Percentiles rank a stretch among this genome's conserved stretches.
phyloP scores from a whole-genome alignment of 2,329 filamentous ascomycete genomes.

The Aotearoamyces nothofagi region DNA sequence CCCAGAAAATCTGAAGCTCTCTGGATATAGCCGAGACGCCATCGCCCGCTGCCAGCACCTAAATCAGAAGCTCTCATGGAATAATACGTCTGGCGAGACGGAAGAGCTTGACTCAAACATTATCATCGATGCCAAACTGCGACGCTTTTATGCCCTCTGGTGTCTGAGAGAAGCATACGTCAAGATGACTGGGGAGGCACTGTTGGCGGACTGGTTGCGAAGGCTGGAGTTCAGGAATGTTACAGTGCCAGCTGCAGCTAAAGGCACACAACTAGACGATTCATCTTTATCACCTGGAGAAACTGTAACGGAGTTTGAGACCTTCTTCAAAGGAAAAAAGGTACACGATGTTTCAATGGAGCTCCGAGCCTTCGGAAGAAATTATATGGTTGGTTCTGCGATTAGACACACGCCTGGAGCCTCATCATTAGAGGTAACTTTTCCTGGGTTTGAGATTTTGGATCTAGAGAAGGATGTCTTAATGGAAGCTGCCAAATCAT shows the following conservation, averaged over 20 bases:
- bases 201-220: constrained; percentile 57
- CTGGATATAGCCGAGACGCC: constrained; percentile 7
- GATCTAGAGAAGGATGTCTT: too few species aligned
- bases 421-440: background rate
- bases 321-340: constrained; percentile 11
- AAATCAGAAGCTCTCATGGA: constrained; percentile 6
- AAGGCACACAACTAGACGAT: constrained; percentile 4
- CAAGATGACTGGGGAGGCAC: constrained; percentile 68
- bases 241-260: constrained; percentile 7
- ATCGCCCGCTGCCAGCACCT: constrained; percentile 15
- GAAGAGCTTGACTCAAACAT: constrained; percentile 16
- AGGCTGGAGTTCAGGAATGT: constrained; percentile 56
- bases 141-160: constrained; percentile 65
- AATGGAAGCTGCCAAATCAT: too few species aligned
- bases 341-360: constrained; percentile 16
- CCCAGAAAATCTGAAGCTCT: constrained; percentile 3
- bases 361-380: constrained; percentile 12
- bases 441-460: background rate
- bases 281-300: constrained; percentile 7
- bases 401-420: constrained; percentile 6
- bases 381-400: constrained; percentile 17
- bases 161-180: constrained; percentile 69
- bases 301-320: constrained; percentile 12
- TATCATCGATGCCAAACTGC: constrained; percentile 44
- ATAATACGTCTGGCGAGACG: constrained; percentile 15